Base-by-base conservation (phyloP, 139 green algal genomes). In the Diplosphaera chodatii region DNA sequence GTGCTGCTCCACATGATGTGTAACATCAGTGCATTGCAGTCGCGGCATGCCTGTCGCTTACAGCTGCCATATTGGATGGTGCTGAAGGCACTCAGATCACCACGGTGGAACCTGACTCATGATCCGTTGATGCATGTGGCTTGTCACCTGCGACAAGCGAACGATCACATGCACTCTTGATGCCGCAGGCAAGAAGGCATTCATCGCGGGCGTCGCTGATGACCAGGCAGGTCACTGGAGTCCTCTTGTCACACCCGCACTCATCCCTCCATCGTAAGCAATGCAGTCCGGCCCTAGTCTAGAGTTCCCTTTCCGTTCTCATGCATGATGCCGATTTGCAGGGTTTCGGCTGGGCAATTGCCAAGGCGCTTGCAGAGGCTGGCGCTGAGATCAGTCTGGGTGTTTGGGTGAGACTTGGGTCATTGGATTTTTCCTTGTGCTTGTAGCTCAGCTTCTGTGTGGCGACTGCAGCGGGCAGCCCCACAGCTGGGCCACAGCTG, bases 151-250 rank as follows among this genome's bases (percentile, higher is more conserved):
- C 25, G 69, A 28, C 56, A 63, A 30, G 34, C 29, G 10, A 40
- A 20, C 21, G 15, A 63, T 23, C 23, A 62, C 71, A 33, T 63
- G n/a, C 4, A 28, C 22, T 21, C 64, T 15, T 21, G 27, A 55
- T 32, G 31, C 48, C 72, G 67, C 85, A 96, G 94, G 94, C 55
- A 99, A 99, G 88, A 93, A 93, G 74, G 95, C 93, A 0, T 99
- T 99, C 85, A 94, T 99, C 40, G 95, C 95, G 40, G 95, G 95
- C 40, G 92, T 99, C 40, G 95, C 95, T 40, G 95, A 99, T 72
- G 95, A 99, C 83, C 89, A 98, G 85, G 92, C 91, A 66, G 40
- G 77, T 32, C 13, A 31, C 27, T 25, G 48, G 3, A 10, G 48
- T 59, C 3, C 10, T 48, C 13, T 8, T 23, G 48, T 18, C 22